Conservation (phyloP, 2,329 filamentous ascomycete genomes). For the Aspergillus tamarii region DNA sequence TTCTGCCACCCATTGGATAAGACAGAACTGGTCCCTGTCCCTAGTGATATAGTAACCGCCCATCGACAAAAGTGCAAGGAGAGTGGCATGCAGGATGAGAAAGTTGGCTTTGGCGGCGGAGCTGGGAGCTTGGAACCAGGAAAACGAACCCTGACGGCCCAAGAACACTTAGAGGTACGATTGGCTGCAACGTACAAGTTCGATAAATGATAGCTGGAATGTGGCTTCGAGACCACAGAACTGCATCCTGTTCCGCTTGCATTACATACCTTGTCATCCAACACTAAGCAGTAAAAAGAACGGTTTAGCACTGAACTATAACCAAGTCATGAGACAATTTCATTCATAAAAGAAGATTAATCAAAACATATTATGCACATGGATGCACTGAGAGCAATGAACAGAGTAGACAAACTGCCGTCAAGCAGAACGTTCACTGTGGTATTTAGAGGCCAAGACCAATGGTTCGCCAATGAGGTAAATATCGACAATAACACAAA, state of each 20-base stretch:
- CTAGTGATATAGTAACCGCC: constrained; percentile 53
- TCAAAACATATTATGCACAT: constrained; percentile 19
- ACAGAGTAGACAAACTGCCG: constrained; percentile 17
- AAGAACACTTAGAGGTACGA: constrained; percentile 60
- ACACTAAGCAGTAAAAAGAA: not conserved
- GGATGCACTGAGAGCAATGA: constrained; percentile 19
- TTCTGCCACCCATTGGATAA: constrained; percentile 66
- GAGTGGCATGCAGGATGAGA: constrained; percentile 33
- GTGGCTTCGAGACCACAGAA: not conserved
- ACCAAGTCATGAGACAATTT: constrained; percentile 13
- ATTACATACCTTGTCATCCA: not conserved
- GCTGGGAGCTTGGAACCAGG: constrained; percentile 36
- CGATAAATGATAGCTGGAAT: constrained; percentile 22
- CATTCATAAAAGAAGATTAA: constrained; percentile 13
- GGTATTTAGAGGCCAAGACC: constrained; percentile 12
- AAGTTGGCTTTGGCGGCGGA: constrained; percentile 47
- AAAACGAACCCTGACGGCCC: constrained; percentile 56
- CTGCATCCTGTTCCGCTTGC: not conserved
- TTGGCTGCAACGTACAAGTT: constrained; percentile 62
- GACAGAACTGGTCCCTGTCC: constrained; percentile 58
- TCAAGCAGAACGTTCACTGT: constrained; percentile 23
- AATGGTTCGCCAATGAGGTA: constrained; percentile 16
- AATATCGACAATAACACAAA: constrained; percentile 4
- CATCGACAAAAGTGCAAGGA: constrained; percentile 38
- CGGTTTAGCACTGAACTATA: not conserved